phyloP scores from a whole-genome alignment of 2,329 filamentous ascomycete species.

The Dothidotthia symphoricarpi region DNA sequence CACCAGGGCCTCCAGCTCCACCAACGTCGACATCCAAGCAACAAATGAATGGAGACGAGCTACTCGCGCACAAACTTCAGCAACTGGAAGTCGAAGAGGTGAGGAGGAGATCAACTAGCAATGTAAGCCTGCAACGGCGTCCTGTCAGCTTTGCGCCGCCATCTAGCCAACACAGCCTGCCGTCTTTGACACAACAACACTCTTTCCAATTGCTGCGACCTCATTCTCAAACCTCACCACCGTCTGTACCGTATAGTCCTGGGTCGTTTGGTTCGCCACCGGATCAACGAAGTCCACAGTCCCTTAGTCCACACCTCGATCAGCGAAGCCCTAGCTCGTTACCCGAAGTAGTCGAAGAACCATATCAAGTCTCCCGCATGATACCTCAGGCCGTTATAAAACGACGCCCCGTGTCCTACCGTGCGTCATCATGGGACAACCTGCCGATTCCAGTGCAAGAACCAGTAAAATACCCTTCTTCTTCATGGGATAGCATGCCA shows the following conservation, averaged over 20 bases:
- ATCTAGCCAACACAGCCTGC: constrained; percentile 6
- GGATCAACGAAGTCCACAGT: constrained; percentile 1
- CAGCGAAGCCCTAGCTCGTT: constrained; percentile 9
- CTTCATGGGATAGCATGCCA: neutral
- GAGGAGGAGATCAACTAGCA: constrained; percentile 21
- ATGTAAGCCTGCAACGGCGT: constrained; percentile 13
- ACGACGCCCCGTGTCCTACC: constrained; percentile 1
- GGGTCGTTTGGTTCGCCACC: constrained; percentile 13
- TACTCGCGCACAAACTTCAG: constrained; percentile 29
- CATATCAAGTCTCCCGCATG: constrained; percentile 2
- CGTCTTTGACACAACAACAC: constrained; percentile 13
- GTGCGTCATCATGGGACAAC: neutral
- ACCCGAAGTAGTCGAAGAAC: constrained; percentile 13
- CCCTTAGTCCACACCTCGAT: neutral
- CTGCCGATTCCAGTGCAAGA: neutral
- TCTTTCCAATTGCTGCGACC: constrained; percentile 10
- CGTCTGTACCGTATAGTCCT: constrained; percentile 13
- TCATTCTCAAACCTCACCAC: constrained; percentile 14
- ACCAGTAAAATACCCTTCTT: neutral
- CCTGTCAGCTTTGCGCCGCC: constrained; percentile 11
- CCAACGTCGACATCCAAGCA: constrained; percentile 26
- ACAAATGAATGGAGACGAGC: constrained; percentile 33
- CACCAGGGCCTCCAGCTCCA: constrained; percentile 26
- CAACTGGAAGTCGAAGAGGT: constrained; percentile 30
- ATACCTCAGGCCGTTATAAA: constrained; percentile 3